Base-by-base conservation (phyloP, 495 filamentous ascomycete species). In the Neurospora sp. region DNA sequence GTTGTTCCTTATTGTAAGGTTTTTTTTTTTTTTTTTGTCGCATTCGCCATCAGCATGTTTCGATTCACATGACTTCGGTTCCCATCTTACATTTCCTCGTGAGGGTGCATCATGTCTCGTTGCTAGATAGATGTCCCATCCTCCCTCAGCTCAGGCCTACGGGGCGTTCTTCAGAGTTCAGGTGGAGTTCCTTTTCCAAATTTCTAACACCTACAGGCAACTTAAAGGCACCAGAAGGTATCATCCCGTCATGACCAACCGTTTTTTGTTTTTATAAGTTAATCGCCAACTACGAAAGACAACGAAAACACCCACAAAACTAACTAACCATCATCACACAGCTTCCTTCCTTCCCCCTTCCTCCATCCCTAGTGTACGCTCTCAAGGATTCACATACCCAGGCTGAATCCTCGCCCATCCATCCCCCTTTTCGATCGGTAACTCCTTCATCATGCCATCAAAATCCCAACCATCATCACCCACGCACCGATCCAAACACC, bases 331-430 rank as follows among this genome's bases (percentile, higher is more conserved):
- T 14, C 40, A 14, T 14, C 40, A 40, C 40, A 40, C 3, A 5
- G 1, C 10, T 37, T 37, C 35, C 5, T 4, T 35, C 3, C 8
- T 20, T 6, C 7, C 18, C 18, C 18, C 7, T 45, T 20, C 68
- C 18, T 20, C 68, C 35, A 16, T 41, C 40, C 39, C 68, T 35
- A 7, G 35, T 18, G 4, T 44, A 7, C 18, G 6, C 8, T 20
- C 20, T 74, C 77, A 84, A 7, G 81, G 82, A 59, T 84, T 81
- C 27, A 83, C 79, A 74, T 83, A 84, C 22, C 8, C 53, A 3
- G 80, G 78, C 69, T 72, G n/a, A 69, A 76, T 69, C 8, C 40
- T 8, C 20, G 70, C 74, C 73, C 81, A 81, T 27, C 82, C 81
- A 22, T 82, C 76, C 27, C 27, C 27, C 27, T 31, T 31, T 31